These are phyloP conservation scores for Ophiognomonia clavigignenti-juglandacearum DNA, from an alignment of 2,329 filamentous ascomycete species.

Conservation along the genomic window DNA sequence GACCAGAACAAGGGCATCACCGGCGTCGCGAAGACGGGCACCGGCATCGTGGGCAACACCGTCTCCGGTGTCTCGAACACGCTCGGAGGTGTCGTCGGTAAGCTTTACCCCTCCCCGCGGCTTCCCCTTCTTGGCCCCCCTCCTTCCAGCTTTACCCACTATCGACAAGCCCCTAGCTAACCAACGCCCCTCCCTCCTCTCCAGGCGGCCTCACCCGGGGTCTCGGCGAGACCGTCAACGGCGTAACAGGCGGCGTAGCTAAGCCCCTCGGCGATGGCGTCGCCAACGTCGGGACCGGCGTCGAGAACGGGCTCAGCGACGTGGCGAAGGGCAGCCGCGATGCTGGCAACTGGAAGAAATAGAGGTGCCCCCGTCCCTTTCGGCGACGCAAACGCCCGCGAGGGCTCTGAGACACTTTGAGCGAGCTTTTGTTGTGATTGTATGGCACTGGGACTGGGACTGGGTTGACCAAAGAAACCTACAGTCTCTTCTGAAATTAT, in stretches of 20 bases:
- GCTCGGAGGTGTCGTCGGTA: constrained; percentile 25
- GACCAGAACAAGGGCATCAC: constrained; percentile 24
- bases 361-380: neutral
- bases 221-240: constrained; percentile 50
- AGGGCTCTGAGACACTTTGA: no score
- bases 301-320: constrained; percentile 44
- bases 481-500: no score
- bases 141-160: neutral
- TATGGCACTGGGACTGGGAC: no score
- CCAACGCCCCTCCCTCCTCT: neutral
- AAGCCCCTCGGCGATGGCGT: constrained; percentile 52
- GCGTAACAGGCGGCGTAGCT: constrained; percentile 48
- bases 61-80: constrained; percentile 27
- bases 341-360: constrained; percentile 51
- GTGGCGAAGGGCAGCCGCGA: constrained; percentile 52
- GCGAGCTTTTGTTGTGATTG: no score
- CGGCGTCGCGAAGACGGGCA: constrained; percentile 21
- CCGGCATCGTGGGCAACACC: constrained; percentile 26
- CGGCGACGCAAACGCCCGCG: no score
- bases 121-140: no score
- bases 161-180: neutral
- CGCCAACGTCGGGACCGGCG: constrained; percentile 45
- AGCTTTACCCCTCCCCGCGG: neutral
- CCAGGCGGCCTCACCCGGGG: constrained; percentile 51
- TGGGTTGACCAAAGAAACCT: no score